These are phyloP conservation scores for Trichosporon coremiiforme DNA, from an alignment of 1,284 basidiomycete species.

Conservation along the genomic window DNA sequence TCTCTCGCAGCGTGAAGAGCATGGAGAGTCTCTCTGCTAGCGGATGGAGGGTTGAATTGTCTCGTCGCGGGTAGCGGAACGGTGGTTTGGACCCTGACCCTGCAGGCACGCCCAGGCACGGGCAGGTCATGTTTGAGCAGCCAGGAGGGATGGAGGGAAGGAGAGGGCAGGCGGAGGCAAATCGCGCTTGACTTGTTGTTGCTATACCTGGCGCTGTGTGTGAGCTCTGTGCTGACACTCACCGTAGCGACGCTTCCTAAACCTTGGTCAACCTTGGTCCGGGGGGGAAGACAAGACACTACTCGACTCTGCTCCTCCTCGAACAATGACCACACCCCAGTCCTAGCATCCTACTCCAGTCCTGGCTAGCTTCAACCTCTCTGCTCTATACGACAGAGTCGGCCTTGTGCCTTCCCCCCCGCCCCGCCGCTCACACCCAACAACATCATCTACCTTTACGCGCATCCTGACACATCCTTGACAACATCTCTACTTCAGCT, in stretches of 20 bases:
- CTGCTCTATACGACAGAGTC: not conserved
- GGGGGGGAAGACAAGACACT: no score
- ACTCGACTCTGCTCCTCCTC: not conserved
- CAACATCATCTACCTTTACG: not conserved
- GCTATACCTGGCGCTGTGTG: not conserved
- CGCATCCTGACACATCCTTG: not conserved
- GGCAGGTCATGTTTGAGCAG: slow-evolving; percentile 9
- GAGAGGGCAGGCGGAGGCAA: not conserved
- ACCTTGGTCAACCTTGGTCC: not conserved
- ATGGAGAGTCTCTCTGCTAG: no score
- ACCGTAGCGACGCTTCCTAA: not conserved
- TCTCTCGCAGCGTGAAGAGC: no score
- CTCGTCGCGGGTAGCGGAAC: slow-evolving; percentile 19
- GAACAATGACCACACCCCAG: no score
- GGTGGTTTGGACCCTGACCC: slow-evolving; percentile 5
- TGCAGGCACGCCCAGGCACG: not conserved
- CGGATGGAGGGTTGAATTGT: not conserved
- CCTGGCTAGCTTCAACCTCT: not conserved
- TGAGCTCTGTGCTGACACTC: no score
- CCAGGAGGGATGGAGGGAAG: not conserved
- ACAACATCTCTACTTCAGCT: not conserved
- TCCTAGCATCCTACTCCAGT: no score
- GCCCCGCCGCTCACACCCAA: no score
- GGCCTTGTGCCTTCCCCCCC: not conserved
- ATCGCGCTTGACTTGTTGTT: slow-evolving; percentile 18